Conservation (phyloP, 2,329 filamentous ascomycete species). For the Sphaerostilbella broomeana region DNA sequence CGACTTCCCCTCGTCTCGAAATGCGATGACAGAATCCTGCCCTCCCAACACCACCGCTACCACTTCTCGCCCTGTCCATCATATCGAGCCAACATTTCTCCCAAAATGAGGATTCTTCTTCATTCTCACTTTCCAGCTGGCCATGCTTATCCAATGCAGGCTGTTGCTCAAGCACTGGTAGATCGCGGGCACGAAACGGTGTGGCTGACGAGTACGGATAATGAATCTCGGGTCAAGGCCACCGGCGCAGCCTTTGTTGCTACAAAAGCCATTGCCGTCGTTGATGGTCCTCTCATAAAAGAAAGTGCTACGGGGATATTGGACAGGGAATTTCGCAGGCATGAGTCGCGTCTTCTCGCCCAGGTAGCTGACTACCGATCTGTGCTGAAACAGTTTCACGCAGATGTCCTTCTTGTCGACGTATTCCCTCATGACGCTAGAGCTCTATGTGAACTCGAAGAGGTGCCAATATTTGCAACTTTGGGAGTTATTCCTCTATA, state of each 20-base stretch:
- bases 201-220: constrained; percentile 31
- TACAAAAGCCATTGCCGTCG: constrained; percentile 24
- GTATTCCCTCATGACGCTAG: constrained; percentile 31
- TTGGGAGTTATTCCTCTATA: constrained; percentile 35
- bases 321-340: constrained; percentile 22
- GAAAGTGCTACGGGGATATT: constrained; percentile 26
- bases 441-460: constrained; percentile 29
- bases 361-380: constrained; percentile 32
- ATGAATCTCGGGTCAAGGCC: constrained; percentile 27
- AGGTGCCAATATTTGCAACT: constrained; percentile 31
- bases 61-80: neutral
- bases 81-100: neutral
- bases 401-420: constrained; percentile 31
- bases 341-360: constrained; percentile 25
- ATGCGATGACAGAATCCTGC: no score
- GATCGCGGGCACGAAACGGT: constrained; percentile 31
- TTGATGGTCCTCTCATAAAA: constrained; percentile 26
- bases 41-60: no score
- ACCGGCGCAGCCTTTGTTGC: constrained; percentile 29
- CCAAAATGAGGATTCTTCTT: constrained; percentile 30
- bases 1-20: no score
- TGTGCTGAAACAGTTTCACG: constrained; percentile 22
- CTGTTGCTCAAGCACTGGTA: constrained; percentile 31
- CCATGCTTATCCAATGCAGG: constrained; percentile 35
- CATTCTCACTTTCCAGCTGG: constrained; percentile 35